A percentile compares a stretch with the other conserved stretches of the same genome.
Conservation (phyloP, 2,329 filamentous ascomycete species). For the Clarireedia homoeocarpa region DNA sequence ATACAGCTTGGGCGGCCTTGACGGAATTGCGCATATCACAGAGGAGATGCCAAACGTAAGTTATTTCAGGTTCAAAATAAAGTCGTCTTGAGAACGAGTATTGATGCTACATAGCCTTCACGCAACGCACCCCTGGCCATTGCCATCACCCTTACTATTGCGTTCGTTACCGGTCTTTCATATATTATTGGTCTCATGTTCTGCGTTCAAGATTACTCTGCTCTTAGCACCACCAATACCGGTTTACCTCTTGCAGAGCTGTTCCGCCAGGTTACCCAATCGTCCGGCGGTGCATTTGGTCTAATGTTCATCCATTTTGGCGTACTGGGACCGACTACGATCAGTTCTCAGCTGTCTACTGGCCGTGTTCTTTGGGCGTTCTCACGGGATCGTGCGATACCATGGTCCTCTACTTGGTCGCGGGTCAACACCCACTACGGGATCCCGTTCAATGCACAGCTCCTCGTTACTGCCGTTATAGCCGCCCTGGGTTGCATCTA, state of each 20-base stretch:
- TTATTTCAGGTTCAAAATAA: background rate
- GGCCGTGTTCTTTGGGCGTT: slow-evolving; percentile 55
- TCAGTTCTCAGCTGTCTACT: slow-evolving; percentile 49
- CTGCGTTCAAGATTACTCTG: slow-evolving; percentile 44
- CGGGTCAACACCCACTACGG: slow-evolving; percentile 37
- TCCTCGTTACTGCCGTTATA: slow-evolving; percentile 40
- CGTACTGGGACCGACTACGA: slow-evolving; percentile 40
- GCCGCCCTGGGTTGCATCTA: slow-evolving; percentile 55
- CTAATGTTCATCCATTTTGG: slow-evolving; percentile 45
- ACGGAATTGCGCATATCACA: slow-evolving; percentile 53
- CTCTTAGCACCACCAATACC: slow-evolving; percentile 40
- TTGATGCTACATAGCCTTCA: background rate
- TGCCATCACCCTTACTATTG: slow-evolving; percentile 39
- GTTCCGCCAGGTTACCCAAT: slow-evolving; percentile 50
- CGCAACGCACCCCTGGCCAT: slow-evolving; percentile 42
- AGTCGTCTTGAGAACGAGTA: background rate
- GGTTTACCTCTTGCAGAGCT: slow-evolving; percentile 59
- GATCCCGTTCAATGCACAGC: slow-evolving; percentile 45
- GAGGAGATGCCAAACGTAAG: slow-evolving; percentile 50
- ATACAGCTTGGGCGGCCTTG: slow-evolving; percentile 56
- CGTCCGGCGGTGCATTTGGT: slow-evolving; percentile 40
- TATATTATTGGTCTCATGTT: slow-evolving; percentile 49
- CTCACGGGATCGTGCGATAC: slow-evolving; percentile 47
- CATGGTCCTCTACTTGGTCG: slow-evolving; percentile 39
- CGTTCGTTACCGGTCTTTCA: slow-evolving; percentile 41